Evolutionary conservation across 1,284 basidiomycete species (phyloP), one percentile per base, ranked within the genome.

Genomic region (Marasmius fiardii): DNA sequence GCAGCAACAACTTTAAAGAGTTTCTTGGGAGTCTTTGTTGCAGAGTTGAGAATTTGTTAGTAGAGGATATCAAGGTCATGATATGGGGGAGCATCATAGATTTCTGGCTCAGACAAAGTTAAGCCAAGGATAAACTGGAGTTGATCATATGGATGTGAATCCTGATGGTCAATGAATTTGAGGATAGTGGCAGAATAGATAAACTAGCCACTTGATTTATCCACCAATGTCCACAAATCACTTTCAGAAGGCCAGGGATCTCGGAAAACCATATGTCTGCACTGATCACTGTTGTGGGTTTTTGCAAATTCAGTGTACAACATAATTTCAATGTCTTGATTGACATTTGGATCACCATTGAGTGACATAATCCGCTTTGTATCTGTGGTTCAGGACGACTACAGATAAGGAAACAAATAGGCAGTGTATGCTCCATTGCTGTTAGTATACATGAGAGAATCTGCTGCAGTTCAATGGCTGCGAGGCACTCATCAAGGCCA

Each of bases 171-270:
- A 31, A 68, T 58, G 51, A 64, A 68, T 51, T 61, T 62, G 26
- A 67, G 59, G 2, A 67, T 63, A 3, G 66, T 65, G 1, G 63
- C 53, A 1, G 66, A 64, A 53, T 68, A 68, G 12, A 63, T 62
- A 28, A 62, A 66, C 43, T 67, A 63, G 0, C 65, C 65, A 7
- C 57, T 54, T 6, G 66, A 56, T 16, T 63, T 59, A 24, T 61
- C 51, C 3, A 65, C 63, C 8, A 67, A 59, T 10, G 47, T 37
- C 24, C 63, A 55, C 10, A 66, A 57, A 31, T 56, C 57, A 4
- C 55, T 51, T 0, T 52, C 21, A 1, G 59, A 50, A 0, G 66
- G 67, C 66, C 66, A 68, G 16, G 24, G 26, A 16, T 20, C 7
- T 11, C 21, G 43, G 12, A 53, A n/a, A 5, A 21, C 11, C 20